These are phyloP conservation scores for Phytophthora tubulina DNA, from an alignment of 352 stramenopile genomes.

Conservation along the genomic window DNA sequence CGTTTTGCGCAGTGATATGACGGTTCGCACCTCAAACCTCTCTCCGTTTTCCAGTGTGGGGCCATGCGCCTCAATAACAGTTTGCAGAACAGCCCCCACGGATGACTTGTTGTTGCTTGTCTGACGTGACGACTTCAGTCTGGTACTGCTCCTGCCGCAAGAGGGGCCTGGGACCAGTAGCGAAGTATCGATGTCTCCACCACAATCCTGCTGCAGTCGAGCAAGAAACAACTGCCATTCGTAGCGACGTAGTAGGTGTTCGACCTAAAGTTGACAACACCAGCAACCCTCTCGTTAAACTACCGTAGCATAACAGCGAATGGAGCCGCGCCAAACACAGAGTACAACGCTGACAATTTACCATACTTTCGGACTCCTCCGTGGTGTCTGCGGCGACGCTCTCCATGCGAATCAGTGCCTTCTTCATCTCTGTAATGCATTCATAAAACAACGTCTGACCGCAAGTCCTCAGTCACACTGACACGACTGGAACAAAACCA, in stretches of 20 bases:
- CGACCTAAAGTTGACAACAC: slow-evolving; percentile 15
- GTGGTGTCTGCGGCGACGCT: slow-evolving; percentile 29
- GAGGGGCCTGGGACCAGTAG: slow-evolving; percentile 28
- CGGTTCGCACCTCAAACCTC: slow-evolving; percentile 28
- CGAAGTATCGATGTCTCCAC: slow-evolving; percentile 23
- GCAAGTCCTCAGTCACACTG: background rate
- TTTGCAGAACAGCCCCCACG: slow-evolving; percentile 22
- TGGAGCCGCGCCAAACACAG: background rate
- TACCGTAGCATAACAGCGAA: background rate
- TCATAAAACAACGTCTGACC: slow-evolving; percentile 48
- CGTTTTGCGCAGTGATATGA: slow-evolving; percentile 29
- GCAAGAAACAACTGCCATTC: slow-evolving; percentile 50
- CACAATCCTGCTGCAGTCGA: slow-evolving; percentile 47
- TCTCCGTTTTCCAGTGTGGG: slow-evolving; percentile 29
- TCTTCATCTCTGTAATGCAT: slow-evolving; percentile 56
- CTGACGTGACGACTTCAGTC: background rate
- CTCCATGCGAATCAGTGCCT: slow-evolving; percentile 46
- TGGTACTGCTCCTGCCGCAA: background rate
- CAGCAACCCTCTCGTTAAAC: background rate
- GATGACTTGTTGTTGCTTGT: background rate
- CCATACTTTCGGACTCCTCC: slow-evolving; percentile 53
- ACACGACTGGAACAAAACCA: background rate
- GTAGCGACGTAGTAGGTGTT: slow-evolving; percentile 26
- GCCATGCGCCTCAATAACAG: slow-evolving; percentile 38
- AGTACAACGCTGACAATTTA: slow-evolving; percentile 35